Evolutionary conservation across 495 filamentous ascomycete genomes (phyloP), one percentile per base, ranked within the genome.

Genomic region (Daldinia grandis): DNA sequence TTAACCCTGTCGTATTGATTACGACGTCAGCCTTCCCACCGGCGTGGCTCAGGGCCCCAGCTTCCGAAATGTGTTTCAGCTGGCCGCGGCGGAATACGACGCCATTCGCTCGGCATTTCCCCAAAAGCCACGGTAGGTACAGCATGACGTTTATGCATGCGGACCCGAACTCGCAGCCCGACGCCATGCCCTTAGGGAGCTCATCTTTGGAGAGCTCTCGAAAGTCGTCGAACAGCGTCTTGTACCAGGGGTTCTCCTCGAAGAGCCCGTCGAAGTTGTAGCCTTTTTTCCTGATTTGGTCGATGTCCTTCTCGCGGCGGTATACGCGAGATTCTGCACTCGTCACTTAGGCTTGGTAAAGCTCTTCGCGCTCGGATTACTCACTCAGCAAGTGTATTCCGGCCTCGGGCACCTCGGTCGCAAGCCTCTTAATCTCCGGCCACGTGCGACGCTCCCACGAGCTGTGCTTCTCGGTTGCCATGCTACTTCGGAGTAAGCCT

Each of bases 131-230:
- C 9, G 93, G 89, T 10, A 97, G 88, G 81, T 97, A 97, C 61
- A 97, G 71, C 51, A 92, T 88, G 0, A 91, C 90, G 81, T 98
- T 98, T 76, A 98, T 94, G 80, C 94, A 98, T 25, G 97, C 90
- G 0, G 92, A 94, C 2, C 85, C 92, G 76, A 94, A 97, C 40
- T 82, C 80, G 33, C 86, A 90, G 9, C 86, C 94, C 12, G 87
- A 90, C 64, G 92, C 87, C 42, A 88, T 86, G 6, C 86, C 89
- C 1, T 77, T 64, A 0, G 88, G 85, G 8, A 97, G 80, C 44
- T 91, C 78, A 0, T 81, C 74, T 62, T 83, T 72, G 24, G 82
- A 73, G 0, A 97, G 70, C 50, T 85, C 78, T 61, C 84, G 83
- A 79, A 92, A 89, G 74, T 95, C 86, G 38, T 89, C 89, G 49